Evolutionary conservation across 129 eudicot genomes (phyloP).

Genomic region (Mikania micrantha): DNA sequence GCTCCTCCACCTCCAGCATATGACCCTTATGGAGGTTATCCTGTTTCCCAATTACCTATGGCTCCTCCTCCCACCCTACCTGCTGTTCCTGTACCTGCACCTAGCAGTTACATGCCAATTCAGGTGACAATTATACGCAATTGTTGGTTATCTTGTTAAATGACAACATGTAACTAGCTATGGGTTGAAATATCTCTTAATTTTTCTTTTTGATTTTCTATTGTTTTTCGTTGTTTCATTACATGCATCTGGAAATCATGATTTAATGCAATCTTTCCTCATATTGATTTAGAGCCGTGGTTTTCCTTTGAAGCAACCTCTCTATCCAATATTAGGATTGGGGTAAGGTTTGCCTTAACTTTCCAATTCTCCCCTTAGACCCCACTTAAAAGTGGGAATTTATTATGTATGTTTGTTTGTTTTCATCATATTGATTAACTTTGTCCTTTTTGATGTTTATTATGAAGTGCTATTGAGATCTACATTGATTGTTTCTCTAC

Average conservation of each 20-base stretch:
- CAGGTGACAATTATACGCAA: constrained; percentile 42
- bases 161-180: background rate
- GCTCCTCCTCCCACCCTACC: constrained; percentile 90
- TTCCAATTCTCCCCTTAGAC: no score
- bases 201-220: background rate
- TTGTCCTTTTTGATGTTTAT: background rate
- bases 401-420: no score
- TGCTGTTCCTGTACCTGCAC: constrained; percentile 76
- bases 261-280: background rate
- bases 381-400: no score
- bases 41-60: constrained; percentile 76
- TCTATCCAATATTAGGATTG: no score
- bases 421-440: background rate
- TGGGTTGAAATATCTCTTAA: background rate
- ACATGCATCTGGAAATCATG: background rate
- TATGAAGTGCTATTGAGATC: background rate
- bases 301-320: no score
- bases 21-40: constrained; percentile 87
- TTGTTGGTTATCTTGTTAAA: background rate
- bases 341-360: no score
- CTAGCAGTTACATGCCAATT: constrained; percentile 81
- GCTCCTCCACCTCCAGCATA: constrained; percentile 86
- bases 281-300: no score
- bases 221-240: background rate
- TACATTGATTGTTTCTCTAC: background rate